These are phyloP conservation scores for Leccinum longicurvipes DNA, from an alignment of 768 basidiomycete genomes.

Conservation along the genomic window DNA sequence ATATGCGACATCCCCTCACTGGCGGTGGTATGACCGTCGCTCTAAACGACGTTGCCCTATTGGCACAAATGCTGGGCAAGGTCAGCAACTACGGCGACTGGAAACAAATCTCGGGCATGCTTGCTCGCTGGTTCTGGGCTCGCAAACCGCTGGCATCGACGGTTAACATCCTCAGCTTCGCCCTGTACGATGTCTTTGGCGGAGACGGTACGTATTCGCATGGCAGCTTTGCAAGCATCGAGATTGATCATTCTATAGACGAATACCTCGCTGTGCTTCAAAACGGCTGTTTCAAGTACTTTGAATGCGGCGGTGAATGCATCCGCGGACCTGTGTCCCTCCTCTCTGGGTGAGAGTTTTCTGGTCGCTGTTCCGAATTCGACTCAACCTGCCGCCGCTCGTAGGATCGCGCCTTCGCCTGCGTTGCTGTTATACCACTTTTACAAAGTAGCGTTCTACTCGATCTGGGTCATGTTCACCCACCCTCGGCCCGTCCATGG, in stretches of 20 bases:
- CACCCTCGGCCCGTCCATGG: constrained; percentile 37
- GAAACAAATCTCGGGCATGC: constrained; percentile 44
- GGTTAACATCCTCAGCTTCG: constrained; percentile 90
- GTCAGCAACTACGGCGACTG: constrained; percentile 46
- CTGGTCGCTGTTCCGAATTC: not conserved
- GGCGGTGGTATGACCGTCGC: constrained; percentile 99
- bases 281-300: constrained; percentile 95
- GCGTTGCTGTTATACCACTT: constrained; percentile 84
- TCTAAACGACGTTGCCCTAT: constrained; percentile 76
- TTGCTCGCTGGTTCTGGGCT: constrained; percentile 81
- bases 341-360: constrained; percentile 71
- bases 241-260: constrained; percentile 39
- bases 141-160: constrained; percentile 82
- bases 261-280: constrained; percentile 60
- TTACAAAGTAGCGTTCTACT: constrained; percentile 93
- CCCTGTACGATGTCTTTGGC: constrained; percentile 91
- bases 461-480: constrained; percentile 87
- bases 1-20: constrained; percentile 98
- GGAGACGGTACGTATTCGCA: constrained; percentile 70
- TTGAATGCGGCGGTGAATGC: constrained; percentile 89
- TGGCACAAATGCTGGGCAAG: constrained; percentile 57
- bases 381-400: not conserved
- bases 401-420: constrained; percentile 78
- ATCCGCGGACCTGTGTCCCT: constrained; percentile 86
- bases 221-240: not conserved